Evolutionary conservation across 1,284 basidiomycete species (phyloP).

Genomic region (Singerocomus rubriflavus): DNA sequence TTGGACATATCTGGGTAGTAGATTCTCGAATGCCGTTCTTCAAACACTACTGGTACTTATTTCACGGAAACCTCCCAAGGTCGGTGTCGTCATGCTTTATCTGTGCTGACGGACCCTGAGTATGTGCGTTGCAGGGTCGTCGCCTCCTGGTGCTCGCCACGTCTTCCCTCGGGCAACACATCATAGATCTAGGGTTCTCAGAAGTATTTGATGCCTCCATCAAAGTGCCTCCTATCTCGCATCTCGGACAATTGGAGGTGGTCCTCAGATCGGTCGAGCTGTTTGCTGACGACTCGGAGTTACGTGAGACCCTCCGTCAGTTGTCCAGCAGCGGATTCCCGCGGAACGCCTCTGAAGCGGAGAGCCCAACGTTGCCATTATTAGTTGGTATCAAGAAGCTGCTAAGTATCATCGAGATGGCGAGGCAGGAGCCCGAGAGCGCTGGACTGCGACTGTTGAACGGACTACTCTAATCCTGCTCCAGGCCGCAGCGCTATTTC

Average conservation of each 20-base stretch:
- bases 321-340: conserved; percentile 78
- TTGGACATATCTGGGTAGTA: conserved; percentile 96
- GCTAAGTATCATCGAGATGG: conserved; percentile 93
- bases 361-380: conserved; percentile 44
- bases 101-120: conserved; percentile 6
- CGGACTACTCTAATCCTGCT: conserved; percentile 52
- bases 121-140: conserved; percentile 59
- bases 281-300: conserved; percentile 61
- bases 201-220: conserved; percentile 91
- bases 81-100: conserved; percentile 31
- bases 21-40: conserved; percentile 93
- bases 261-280: conserved; percentile 85
- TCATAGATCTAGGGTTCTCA: conserved; percentile 87
- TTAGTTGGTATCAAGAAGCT: conserved; percentile 95
- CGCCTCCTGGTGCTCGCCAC: conserved; percentile 93
- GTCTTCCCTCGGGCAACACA: conserved; percentile 83
- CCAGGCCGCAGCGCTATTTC: conserved; percentile 38
- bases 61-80: conserved; percentile 90
- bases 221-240: conserved; percentile 79
- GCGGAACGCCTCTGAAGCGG: conserved; percentile 42
- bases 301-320: conserved; percentile 60
- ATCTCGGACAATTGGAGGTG: conserved; percentile 68
- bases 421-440: conserved; percentile 86
- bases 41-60: conserved; percentile 92
- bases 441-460: conserved; percentile 72